phyloP scores from a whole-genome alignment of 306 rosid genomes.

The Prunus campanulata region DNA sequence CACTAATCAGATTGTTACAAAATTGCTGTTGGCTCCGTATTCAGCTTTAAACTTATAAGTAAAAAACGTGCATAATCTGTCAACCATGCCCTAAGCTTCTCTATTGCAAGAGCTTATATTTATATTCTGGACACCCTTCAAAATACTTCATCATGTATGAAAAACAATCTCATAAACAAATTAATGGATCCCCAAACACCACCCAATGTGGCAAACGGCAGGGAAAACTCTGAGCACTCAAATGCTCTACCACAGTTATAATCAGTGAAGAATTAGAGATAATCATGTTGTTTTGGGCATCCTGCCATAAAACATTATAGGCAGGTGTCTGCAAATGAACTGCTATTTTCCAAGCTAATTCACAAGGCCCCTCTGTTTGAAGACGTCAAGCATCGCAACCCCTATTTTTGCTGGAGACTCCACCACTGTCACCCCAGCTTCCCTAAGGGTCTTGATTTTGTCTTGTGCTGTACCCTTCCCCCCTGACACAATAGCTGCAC shows the following conservation, averaged over 20 bases:
- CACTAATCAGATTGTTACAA: background rate
- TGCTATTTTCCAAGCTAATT: slow-evolving; percentile 31
- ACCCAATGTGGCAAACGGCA: background rate
- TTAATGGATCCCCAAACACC: background rate
- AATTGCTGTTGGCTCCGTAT: background rate
- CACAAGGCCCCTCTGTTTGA: slow-evolving; percentile 90
- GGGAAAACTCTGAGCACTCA: background rate
- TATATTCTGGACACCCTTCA: background rate
- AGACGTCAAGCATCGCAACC: slow-evolving; percentile 73
- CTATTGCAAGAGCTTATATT: background rate
- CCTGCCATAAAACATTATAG: background rate
- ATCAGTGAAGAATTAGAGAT: background rate
- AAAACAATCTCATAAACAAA: background rate
- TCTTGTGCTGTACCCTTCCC: slow-evolving; percentile 99
- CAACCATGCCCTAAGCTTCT: no score
- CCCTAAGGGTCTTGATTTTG: slow-evolving; percentile 79
- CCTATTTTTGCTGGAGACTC: slow-evolving; percentile 99
- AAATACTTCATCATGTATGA: background rate
- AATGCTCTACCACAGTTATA: slow-evolving; percentile 3
- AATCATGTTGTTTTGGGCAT: slow-evolving; percentile 10
- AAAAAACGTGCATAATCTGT: background rate
- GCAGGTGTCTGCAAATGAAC: background rate
- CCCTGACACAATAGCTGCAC: slow-evolving; percentile 96
- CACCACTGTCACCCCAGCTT: slow-evolving; percentile 90
- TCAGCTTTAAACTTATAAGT: background rate